Evolutionary conservation across 305 asterid genomes (phyloP), one percentile per base, ranked within the genome.

Genomic region (Solanum hybrid): DNA sequence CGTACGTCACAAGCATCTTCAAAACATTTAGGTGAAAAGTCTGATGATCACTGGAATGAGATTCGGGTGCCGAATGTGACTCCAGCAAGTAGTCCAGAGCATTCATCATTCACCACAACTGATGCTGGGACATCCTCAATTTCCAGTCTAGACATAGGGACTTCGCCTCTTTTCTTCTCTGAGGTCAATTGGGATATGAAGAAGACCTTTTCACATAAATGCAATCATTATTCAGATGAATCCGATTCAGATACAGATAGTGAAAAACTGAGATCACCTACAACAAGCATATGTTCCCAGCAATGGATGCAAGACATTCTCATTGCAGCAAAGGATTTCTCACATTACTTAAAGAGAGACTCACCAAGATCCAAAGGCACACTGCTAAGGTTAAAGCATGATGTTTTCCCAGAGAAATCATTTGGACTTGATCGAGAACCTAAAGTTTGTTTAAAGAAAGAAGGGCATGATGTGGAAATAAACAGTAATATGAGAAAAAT

Each of bases 41-140:
- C 86, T 83, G 85, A 93, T 10, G 91, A 86, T 88, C 51, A 87
- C 70, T 89, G 93, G 93, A 89, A 93, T 87, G 88, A 89, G 77
- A 93, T 90, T 27, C 95, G 91, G 91, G 98, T 93, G 88, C 99
- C 97, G 22, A 96, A 96, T 41, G 99, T 94, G 93, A 97, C 98
- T 90, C 99, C 98, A 15, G 94, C 94, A 27, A 91, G 95, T 95
- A 96, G 99, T 92, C 98, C 98, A 0, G 98, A 93, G 57, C 93
- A 91, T 89, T 72, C 92, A 83, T 91, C 94, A 27, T 92, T 90
- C 80, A 90, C 93, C 76, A 68, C 89, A 57, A 92, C 91, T 24
- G 92, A 89, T 34, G 89, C 92, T 33, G 92, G 94, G 89, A 79
- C 93, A 90, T 93, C 98, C 93, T 91, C 97, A 8, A 87, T 91